phyloP scores from a whole-genome alignment of 257 asterid species.

The Rauvolfia tetraphylla region DNA sequence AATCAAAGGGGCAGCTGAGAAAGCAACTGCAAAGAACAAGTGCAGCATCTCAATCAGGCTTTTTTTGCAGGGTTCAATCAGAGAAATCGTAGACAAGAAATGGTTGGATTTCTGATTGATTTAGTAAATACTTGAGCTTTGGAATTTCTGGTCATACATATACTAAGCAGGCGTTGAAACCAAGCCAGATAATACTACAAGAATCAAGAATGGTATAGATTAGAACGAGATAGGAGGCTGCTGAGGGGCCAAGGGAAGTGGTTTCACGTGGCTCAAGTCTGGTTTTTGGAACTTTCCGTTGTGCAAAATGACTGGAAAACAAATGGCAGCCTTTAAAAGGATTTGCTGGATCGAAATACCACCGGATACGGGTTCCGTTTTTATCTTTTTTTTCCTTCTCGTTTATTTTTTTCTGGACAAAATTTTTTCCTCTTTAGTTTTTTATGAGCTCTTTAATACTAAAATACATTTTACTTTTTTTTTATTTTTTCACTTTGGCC shows the following conservation, averaged over 20 bases:
- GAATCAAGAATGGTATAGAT: neutral
- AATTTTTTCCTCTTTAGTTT: no score
- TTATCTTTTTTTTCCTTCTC: no score
- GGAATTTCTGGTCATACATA: neutral
- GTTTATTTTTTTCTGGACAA: no score
- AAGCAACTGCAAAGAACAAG: conserved; percentile 45
- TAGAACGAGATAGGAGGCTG: no score
- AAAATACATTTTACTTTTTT: no score
- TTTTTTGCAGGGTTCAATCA: neutral
- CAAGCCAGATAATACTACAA: neutral
- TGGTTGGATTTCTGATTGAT: neutral
- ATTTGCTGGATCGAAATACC: neutral
- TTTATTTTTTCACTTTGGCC: no score
- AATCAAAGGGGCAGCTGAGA: conserved; percentile 82
- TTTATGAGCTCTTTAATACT: no score
- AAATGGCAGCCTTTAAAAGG: neutral
- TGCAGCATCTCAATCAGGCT: neutral
- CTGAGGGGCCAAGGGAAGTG: neutral
- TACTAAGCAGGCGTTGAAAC: neutral
- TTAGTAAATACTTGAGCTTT: neutral
- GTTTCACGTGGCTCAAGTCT: neutral
- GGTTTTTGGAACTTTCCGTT: neutral
- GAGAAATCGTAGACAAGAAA: neutral
- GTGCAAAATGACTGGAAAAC: neutral
- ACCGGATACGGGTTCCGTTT: no score